Conservation (phyloP, 345 rosid genomes). For the Cardamine chenopodiifolia region DNA sequence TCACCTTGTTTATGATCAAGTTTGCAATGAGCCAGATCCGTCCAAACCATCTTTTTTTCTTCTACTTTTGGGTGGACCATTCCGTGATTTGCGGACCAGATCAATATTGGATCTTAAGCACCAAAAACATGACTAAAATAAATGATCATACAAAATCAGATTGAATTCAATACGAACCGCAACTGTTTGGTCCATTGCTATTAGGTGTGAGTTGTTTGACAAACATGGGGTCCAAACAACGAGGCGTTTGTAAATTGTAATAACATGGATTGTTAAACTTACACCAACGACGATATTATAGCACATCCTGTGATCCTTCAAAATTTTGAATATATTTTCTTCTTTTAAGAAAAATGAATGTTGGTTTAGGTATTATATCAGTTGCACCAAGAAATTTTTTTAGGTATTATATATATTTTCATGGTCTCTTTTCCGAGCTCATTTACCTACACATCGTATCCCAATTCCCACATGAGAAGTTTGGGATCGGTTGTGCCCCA, state of each 20-base stretch:
- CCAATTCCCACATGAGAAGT: not conserved
- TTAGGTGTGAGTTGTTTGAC: constrained; percentile 13
- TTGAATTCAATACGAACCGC: not conserved
- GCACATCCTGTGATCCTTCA: not conserved
- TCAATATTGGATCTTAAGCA: constrained; percentile 2
- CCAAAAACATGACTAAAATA: not conserved
- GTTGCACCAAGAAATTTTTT: not conserved
- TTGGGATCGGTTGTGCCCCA: not conserved
- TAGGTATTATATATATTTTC: not conserved
- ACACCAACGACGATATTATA: not conserved
- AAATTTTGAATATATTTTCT: not conserved
- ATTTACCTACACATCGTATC: not conserved
- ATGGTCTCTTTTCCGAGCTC: not conserved
- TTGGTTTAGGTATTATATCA: not conserved
- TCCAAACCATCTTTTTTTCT: not conserved
- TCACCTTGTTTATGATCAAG: not conserved
- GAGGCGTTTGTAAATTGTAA: constrained; percentile 9
- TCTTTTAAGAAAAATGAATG: not conserved
- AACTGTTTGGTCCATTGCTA: constrained; percentile 16
- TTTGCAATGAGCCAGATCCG: not conserved
- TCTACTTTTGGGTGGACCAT: constrained; percentile 3
- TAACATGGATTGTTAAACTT: not conserved
- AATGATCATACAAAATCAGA: not conserved
- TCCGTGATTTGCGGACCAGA: constrained; percentile 19
- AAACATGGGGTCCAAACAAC: constrained; percentile 19